Percentiles rank a stretch among this genome's conserved stretches.
These are phyloP conservation scores for Rosa multiflora DNA, from an alignment of 306 rosid genomes.

Conservation along the genomic window DNA sequence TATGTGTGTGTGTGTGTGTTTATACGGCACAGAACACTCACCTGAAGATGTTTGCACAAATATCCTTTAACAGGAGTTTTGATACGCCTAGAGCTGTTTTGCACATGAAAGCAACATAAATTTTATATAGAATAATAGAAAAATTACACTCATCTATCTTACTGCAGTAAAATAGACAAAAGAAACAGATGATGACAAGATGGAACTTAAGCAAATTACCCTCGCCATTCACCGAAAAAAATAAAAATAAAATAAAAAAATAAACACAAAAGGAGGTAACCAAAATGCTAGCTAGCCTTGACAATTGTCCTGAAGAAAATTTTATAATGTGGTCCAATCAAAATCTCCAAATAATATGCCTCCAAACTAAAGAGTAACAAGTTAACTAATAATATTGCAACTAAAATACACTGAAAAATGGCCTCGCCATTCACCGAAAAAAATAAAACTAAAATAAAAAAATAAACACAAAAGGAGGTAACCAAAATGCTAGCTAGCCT, in stretches of 20 bases:
- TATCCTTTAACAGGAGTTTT: conserved; percentile 86
- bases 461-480: too few species aligned
- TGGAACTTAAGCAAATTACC: not conserved
- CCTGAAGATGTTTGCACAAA: conserved; percentile 91
- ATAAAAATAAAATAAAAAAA: not conserved
- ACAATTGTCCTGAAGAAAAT: not conserved
- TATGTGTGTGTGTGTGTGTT: conserved; percentile 4
- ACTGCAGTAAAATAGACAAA: not conserved
- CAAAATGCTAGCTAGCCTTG: conserved; percentile 2
- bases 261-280: too few species aligned
- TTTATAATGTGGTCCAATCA: not conserved
- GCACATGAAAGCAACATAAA: conserved; percentile 20
- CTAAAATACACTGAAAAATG: conserved; percentile 3
- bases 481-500: conserved; percentile 1
- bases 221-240: not conserved
- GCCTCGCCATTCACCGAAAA: not conserved
- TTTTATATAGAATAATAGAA: not conserved
- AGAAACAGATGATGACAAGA: not conserved
- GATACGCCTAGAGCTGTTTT: conserved; percentile 68
- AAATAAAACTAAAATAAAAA: not conserved
- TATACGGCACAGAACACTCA: conserved; percentile 32
- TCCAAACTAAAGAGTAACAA: not conserved
- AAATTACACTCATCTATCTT: not conserved
- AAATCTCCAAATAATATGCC: not conserved
- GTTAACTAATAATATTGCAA: not conserved